Conservation (phyloP, 345 rosid species). For the Abelmoschus esculentus region DNA sequence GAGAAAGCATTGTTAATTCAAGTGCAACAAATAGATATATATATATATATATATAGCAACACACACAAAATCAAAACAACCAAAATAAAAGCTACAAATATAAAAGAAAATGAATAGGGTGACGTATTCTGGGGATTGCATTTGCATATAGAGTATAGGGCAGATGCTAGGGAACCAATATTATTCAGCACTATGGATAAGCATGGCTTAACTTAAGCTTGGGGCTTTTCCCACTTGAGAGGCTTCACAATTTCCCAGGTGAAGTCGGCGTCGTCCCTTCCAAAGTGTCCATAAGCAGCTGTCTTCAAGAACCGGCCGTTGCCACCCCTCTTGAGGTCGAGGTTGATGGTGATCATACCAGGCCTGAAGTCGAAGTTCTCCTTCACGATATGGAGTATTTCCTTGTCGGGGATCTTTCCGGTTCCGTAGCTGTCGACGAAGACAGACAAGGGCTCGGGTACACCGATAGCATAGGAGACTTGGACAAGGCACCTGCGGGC, state of each 20-base stretch:
- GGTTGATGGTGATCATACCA: neutral
- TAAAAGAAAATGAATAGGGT: neutral
- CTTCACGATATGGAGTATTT: neutral
- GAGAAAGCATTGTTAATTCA: neutral
- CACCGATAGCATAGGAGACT: neutral
- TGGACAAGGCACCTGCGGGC: neutral
- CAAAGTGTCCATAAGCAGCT: neutral
- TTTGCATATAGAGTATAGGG: neutral
- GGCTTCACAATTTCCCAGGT: neutral
- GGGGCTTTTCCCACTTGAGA: neutral
- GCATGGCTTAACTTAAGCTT: neutral
- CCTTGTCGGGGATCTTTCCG: neutral
- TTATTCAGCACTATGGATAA: no score
- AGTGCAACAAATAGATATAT: neutral
- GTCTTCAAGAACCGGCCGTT: neutral
- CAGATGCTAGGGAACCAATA: neutral
- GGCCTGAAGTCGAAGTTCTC: neutral
- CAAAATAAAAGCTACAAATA: no score
- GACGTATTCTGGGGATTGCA: neutral
- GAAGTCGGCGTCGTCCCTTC: neutral
- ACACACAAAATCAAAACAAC: neutral
- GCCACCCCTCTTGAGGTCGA: neutral
- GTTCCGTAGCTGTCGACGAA: neutral
- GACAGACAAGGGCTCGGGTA: neutral
- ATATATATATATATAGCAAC: neutral